Percentiles rank a stretch among this genome's conserved stretches.
Conservation (phyloP, 345 rosid genomes). For the Heritiera fomes region DNA sequence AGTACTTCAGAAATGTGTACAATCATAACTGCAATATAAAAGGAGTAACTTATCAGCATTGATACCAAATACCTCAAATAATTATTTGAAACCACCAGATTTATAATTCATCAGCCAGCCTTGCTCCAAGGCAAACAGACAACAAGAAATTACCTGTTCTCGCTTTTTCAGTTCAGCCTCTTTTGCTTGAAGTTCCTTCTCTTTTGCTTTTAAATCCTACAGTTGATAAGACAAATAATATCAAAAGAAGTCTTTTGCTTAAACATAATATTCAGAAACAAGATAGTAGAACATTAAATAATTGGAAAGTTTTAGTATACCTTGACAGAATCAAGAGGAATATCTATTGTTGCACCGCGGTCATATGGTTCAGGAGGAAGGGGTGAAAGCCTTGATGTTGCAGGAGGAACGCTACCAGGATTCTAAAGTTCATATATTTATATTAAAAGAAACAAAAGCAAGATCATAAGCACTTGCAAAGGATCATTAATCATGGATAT, state of each 20-base stretch:
- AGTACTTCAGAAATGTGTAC: background rate
- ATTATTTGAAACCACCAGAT: background rate
- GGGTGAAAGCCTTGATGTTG: conserved; percentile 75
- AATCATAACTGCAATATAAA: background rate
- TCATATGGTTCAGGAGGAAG: conserved; percentile 96
- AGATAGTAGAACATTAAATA: conserved; percentile 13
- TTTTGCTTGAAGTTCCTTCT: conserved; percentile 90
- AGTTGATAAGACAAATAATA: conserved; percentile 19
- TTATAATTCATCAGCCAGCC: background rate
- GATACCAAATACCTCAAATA: conserved; percentile 5
- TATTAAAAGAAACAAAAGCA: conserved; percentile 17
- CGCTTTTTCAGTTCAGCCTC: conserved; percentile 83
- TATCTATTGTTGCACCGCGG: conserved; percentile 78
- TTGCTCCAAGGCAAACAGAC: conserved; percentile 3
- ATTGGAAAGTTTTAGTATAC: conserved; percentile 36
- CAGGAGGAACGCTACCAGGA: conserved; percentile 72
- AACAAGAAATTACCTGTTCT: conserved; percentile 66
- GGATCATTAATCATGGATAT: background rate
- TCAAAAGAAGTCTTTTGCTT: background rate
- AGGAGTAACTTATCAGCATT: background rate
- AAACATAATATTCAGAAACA: background rate
- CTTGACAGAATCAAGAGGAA: conserved; percentile 80
- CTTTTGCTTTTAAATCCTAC: conserved; percentile 83
- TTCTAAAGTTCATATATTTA: conserved; percentile 47
- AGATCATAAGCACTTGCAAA: background rate